Evolutionary conservation across 2,329 filamentous ascomycete species (phyloP), one percentile per base, ranked within the genome.

Genomic region (Pyrenophora teres): DNA sequence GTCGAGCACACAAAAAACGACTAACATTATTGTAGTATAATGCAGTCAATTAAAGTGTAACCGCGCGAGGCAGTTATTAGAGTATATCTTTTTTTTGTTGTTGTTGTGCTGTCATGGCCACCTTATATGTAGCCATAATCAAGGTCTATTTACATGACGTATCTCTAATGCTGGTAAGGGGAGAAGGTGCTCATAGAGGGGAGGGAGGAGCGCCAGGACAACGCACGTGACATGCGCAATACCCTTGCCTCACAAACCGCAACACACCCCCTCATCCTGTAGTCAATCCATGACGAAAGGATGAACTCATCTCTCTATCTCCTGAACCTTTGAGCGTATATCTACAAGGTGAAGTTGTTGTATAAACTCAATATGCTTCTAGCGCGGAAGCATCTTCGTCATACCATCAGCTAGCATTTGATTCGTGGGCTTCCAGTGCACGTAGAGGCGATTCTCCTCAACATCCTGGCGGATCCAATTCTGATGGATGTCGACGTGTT

Each of bases 401-500:
- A 46, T 18, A n/a, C 23, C 25, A 18, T 56, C 44, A n/a, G 53
- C 53, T 42, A 40, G 53, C 40, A 52, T 56, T 39, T 43, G 4
- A n/a, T 33, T 42, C 15, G 40, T 56, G 33, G 44, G 15, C 15
- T 33, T 32, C 40, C 18, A 46, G 13, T 30, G 16, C 16, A 56
- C 45, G 6, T 51, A 7, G 12, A 53, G 25, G 8, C 33, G 32
- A 8, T 42, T 31, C 7, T 12, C 6, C 12, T 41, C 9, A n/a
- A 31, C 45, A 19, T 56, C 57, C 30, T 59, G 44, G 4, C 52
- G 50, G 18, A 59, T 13, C 58, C 39, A 59, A 6, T 31, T 21
- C 18, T 51, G 31, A 25, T 59, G 35, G 30, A 35, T 56, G 47
- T 59, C 47, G 9, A 58, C 57, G 46, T 62, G 54, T 4, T 45